Conservation (phyloP, 768 basidiomycete genomes). For the Podaxis mareebaensis region DNA sequence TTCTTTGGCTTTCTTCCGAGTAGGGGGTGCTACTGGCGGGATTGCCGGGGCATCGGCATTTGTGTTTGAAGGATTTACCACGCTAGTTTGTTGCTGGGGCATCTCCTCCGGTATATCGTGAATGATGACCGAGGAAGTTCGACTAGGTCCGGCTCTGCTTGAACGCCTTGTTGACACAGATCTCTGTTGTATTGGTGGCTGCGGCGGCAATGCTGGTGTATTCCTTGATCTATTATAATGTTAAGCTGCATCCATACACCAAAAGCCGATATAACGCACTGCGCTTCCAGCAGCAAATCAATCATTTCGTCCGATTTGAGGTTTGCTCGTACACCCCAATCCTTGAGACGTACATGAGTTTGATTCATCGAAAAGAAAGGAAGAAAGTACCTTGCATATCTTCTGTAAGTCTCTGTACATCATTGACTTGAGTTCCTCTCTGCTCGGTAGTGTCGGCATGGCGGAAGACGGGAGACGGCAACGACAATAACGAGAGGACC, state of each 20-base stretch:
- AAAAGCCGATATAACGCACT: constrained; percentile 31
- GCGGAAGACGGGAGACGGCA: constrained; percentile 17
- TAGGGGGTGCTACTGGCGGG: constrained; percentile 27
- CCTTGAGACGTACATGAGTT: constrained; percentile 41
- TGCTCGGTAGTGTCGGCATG: constrained; percentile 44
- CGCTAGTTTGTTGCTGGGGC: not conserved
- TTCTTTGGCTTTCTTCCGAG: constrained; percentile 71
- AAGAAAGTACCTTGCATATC: constrained; percentile 64
- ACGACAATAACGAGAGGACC: constrained; percentile 19
- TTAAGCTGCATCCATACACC: constrained; percentile 3
- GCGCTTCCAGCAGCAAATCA: constrained; percentile 65
- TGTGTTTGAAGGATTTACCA: not conserved
- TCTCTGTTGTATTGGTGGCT: constrained; percentile 32
- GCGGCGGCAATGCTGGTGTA: constrained; percentile 23
- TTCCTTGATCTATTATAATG: constrained; percentile 24
- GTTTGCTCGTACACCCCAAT: constrained; percentile 81
- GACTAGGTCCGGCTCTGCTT: constrained; percentile 40
- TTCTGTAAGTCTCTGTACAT: constrained; percentile 51
- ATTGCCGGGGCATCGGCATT: not conserved
- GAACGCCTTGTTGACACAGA: constrained; percentile 35
- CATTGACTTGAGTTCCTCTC: constrained; percentile 44
- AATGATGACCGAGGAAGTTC: constrained; percentile 47
- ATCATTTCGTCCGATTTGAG: constrained; percentile 80
- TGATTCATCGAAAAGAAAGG: not conserved
- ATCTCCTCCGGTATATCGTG: constrained; percentile 51